Conservation (phyloP, 2,329 filamentous ascomycete species). For the Piedraia hortae region DNA sequence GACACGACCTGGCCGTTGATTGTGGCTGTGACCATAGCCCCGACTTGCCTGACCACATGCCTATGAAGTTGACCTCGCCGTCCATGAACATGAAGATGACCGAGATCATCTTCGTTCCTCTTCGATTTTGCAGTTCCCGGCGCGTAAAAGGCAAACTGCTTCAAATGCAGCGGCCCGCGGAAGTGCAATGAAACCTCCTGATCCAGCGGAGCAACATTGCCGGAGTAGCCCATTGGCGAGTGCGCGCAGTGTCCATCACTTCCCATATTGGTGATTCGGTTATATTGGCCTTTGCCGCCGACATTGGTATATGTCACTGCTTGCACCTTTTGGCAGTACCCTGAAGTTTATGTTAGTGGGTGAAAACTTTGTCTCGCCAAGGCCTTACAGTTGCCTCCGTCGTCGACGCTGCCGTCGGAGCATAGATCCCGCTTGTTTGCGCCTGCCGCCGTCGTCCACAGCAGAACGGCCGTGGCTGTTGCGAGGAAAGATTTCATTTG, state of each 20-base stretch:
- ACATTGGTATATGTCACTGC: conserved; percentile 33
- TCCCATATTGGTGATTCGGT: conserved; percentile 34
- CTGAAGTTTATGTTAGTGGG: too few species aligned
- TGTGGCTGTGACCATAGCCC: conserved; percentile 26
- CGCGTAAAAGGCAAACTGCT: conserved; percentile 41
- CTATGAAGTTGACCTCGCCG: conserved; percentile 17
- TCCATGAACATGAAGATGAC: conserved; percentile 18
- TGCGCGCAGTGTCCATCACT: conserved; percentile 26
- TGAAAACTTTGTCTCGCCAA: too few species aligned
- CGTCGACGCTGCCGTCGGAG: conserved; percentile 9
- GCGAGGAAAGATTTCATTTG: conserved; percentile 10
- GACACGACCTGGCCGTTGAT: conserved; percentile 30
- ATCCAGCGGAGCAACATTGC: conserved; percentile 37
- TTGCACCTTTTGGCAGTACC: conserved; percentile 35
- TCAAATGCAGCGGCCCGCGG: conserved; percentile 39
- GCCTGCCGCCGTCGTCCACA: conserved; percentile 8
- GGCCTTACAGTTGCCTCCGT: conserved; percentile 32
- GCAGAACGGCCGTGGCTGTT: conserved; percentile 9
- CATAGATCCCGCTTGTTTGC: conserved; percentile 8
- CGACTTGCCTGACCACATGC: conserved; percentile 15
- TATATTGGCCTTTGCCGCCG: conserved; percentile 28
- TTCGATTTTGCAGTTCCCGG: conserved; percentile 16
- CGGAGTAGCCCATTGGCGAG: conserved; percentile 25
- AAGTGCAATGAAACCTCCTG: conserved; percentile 47
- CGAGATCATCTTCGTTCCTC: conserved; percentile 6